These are phyloP conservation scores for Pseudopediastrum boryanum DNA, from an alignment of 139 green algal genomes.

Conservation along the genomic window DNA sequence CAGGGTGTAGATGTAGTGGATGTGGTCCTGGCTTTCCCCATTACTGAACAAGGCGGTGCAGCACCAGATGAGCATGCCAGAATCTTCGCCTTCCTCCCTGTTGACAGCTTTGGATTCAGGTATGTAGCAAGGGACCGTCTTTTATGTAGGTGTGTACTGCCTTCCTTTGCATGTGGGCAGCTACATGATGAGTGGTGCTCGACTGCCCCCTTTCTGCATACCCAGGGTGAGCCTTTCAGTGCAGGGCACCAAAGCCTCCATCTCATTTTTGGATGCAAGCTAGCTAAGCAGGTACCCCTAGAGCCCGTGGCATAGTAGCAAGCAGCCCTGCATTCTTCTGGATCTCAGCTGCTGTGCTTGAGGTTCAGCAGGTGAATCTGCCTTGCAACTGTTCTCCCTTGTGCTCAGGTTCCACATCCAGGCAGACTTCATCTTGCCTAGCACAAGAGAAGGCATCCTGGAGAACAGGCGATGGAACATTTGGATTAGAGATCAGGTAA, in stretches of 20 bases:
- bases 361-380: no score
- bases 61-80: background rate
- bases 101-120: constrained; percentile 22
- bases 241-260: no score
- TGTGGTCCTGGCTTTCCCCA: constrained; percentile 15
- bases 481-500: constrained; percentile 35
- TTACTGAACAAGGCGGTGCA: background rate
- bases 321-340: background rate
- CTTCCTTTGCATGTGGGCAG: no score
- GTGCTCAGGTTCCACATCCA: constrained; percentile 20
- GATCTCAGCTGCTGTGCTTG: background rate
- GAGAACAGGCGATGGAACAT: constrained; percentile 13
- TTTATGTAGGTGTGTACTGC: no score
- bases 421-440: constrained; percentile 24
- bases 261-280: background rate
- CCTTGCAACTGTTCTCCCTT: no score
- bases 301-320: background rate
- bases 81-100: constrained; percentile 32
- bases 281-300: background rate
- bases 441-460: constrained; percentile 12
- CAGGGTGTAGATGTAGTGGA: background rate
- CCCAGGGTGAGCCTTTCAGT: no score
- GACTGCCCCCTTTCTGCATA: no score
- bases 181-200: no score
- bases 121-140: background rate